These are phyloP conservation scores for Helotiales sp. DNA, from an alignment of 2,329 filamentous ascomycete species.

Conservation along the genomic window DNA sequence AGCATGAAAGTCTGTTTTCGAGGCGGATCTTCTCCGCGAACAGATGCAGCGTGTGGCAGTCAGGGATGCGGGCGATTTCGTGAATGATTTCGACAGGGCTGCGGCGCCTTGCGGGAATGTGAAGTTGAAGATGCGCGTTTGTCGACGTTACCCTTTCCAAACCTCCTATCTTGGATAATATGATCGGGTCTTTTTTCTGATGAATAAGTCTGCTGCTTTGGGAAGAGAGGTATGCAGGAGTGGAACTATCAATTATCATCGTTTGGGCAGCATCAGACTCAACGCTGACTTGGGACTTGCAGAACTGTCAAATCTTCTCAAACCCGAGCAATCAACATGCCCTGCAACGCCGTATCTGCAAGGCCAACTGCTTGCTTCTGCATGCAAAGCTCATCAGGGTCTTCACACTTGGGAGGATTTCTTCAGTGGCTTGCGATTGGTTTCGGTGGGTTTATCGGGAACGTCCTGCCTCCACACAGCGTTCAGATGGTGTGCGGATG, in stretches of 20 bases:
- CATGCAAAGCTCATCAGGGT: constrained; percentile 1
- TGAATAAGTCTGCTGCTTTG: too few species aligned
- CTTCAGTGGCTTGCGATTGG: background rate
- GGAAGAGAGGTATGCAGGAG: too few species aligned
- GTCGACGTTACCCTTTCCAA: background rate
- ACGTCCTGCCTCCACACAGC: background rate
- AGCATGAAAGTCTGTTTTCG: background rate
- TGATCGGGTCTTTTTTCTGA: too few species aligned
- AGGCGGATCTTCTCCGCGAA: background rate
- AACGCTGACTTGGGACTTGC: background rate
- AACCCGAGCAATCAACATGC: background rate
- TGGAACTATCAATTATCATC: too few species aligned
- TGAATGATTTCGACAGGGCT: background rate
- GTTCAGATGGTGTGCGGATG: background rate
- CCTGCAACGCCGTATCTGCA: background rate
- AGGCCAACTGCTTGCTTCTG: background rate
- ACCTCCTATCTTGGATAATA: background rate
- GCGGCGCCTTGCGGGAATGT: background rate
- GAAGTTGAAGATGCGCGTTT: background rate
- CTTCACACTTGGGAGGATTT: background rate
- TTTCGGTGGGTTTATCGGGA: background rate
- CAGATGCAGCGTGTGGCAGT: background rate
- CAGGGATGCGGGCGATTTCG: background rate
- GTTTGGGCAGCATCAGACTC: too few species aligned
- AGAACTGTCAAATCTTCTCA: background rate